These are phyloP conservation scores for Talaromyces sp. DNA, from an alignment of 2,329 filamentous ascomycete species.

Conservation along the genomic window DNA sequence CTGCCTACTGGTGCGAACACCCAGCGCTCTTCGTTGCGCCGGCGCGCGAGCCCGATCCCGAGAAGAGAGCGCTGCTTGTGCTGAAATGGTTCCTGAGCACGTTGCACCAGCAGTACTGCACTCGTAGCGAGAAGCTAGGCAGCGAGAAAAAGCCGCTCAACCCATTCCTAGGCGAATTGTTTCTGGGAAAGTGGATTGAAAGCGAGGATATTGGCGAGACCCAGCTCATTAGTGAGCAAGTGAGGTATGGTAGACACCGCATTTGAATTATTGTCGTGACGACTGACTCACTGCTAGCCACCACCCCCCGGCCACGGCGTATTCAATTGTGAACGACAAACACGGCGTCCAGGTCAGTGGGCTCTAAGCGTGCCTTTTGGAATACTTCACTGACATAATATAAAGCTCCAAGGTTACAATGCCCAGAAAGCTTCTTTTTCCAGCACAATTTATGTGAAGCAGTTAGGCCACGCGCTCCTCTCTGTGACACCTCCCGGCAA, in stretches of 20 bases:
- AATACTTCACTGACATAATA: neutral
- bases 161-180: slow-evolving; percentile 91
- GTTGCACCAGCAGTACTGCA: slow-evolving; percentile 77
- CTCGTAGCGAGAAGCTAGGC: slow-evolving; percentile 70
- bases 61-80: slow-evolving; percentile 80
- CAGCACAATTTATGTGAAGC: slow-evolving; percentile 89
- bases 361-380: neutral
- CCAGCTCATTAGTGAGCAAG: slow-evolving; percentile 86
- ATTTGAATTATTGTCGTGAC: neutral
- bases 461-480: slow-evolving; percentile 82
- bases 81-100: slow-evolving; percentile 95
- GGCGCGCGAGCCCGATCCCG: slow-evolving; percentile 69
- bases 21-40: slow-evolving; percentile 75
- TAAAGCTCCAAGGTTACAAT: slow-evolving; percentile 71
- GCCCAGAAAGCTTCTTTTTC: slow-evolving; percentile 94
- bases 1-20: slow-evolving; percentile 76
- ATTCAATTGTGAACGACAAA: slow-evolving; percentile 81
- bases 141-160: slow-evolving; percentile 98
- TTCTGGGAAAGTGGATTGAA: slow-evolving; percentile 86
- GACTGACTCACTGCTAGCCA: slow-evolving; percentile 48
- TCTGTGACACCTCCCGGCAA: slow-evolving; percentile 57
- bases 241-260: slow-evolving; percentile 49
- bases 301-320: slow-evolving; percentile 91
- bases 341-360: slow-evolving; percentile 60
- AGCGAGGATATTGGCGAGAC: slow-evolving; percentile 65